Percentiles rank a stretch among this genome's conserved stretches.
Evolutionary conservation across 148 eudicot species (phyloP).

Genomic region (Nyssa sinensis): DNA sequence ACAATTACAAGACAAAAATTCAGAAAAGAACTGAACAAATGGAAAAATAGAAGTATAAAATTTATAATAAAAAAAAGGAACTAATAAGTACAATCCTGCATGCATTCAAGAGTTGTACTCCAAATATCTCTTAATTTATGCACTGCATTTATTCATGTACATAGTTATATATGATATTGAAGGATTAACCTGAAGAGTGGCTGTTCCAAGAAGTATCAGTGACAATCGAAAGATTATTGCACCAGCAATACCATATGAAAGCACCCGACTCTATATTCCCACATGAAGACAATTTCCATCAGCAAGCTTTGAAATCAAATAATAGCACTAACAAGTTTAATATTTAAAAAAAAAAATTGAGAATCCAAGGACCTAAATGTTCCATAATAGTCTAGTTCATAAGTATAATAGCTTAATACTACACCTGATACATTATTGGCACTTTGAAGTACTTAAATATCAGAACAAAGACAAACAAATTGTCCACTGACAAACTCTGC

Average conservation of each 20-base stretch:
- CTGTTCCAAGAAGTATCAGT: slow-evolving; percentile 87
- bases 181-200: slow-evolving; percentile 75
- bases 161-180: neutral
- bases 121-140: too few species aligned
- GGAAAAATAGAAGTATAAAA: neutral
- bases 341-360: too few species aligned
- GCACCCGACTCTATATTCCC: slow-evolving; percentile 71
- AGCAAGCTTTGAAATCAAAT: neutral
- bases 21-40: slow-evolving; percentile 9
- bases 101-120: too few species aligned
- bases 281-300: slow-evolving; percentile 6
- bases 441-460: slow-evolving; percentile 96
- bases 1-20: slow-evolving; percentile 6
- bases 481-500: slow-evolving; percentile 98
- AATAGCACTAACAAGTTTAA: neutral
- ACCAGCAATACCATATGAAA: slow-evolving; percentile 91
- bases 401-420: slow-evolving; percentile 6
- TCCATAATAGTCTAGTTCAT: neutral
- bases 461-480: slow-evolving; percentile 88
- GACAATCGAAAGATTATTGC: slow-evolving; percentile 81
- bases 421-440: slow-evolving; percentile 78
- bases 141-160: neutral
- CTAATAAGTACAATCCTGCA: too few species aligned
- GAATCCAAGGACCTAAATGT: neutral
- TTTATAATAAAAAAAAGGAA: too few species aligned